Percentiles rank a stretch among this genome's conserved stretches.
Conservation (phyloP, 2,329 filamentous ascomycete species). For the Sordariomycetes sp. region DNA sequence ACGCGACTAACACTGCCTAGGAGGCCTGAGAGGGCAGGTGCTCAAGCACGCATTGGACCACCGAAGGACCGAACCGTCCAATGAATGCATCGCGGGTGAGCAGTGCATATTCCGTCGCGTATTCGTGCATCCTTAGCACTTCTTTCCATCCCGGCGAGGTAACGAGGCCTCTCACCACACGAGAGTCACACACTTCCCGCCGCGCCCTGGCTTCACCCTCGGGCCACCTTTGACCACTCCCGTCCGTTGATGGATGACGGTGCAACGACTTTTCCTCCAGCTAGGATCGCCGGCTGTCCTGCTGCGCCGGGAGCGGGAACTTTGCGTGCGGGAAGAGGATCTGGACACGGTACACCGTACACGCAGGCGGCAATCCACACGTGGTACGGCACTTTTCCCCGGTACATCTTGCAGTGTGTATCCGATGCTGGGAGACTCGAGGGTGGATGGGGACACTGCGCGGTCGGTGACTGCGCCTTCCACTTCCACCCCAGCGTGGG, state of each 20-base stretch:
- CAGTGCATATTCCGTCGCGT: neutral
- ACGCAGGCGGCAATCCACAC: neutral
- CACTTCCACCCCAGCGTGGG: conserved; percentile 1
- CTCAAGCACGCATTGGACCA: neutral
- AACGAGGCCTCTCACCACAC: neutral
- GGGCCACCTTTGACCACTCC: too few relatives aligned
- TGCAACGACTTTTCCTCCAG: neutral
- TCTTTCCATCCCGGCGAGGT: neutral
- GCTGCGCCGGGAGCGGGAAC: neutral
- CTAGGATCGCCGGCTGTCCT: neutral
- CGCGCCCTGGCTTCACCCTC: too few relatives aligned
- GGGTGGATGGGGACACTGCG: neutral
- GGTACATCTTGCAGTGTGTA: neutral
- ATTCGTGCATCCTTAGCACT: neutral
- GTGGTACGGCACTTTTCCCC: neutral
- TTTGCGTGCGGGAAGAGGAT: neutral
- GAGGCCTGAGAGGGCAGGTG: neutral
- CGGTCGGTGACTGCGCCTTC: conserved; percentile 3
- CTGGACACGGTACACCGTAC: neutral
- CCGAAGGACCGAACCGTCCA: neutral
- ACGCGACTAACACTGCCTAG: neutral
- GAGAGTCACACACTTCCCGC: neutral
- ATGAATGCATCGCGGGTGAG: neutral
- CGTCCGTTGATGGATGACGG: too few relatives aligned
- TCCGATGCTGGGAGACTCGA: neutral